Evolutionary conservation across 2,329 filamentous ascomycete genomes (phyloP), one percentile per base, ranked within the genome.

Genomic region (Sclerotinia trifoliorum): DNA sequence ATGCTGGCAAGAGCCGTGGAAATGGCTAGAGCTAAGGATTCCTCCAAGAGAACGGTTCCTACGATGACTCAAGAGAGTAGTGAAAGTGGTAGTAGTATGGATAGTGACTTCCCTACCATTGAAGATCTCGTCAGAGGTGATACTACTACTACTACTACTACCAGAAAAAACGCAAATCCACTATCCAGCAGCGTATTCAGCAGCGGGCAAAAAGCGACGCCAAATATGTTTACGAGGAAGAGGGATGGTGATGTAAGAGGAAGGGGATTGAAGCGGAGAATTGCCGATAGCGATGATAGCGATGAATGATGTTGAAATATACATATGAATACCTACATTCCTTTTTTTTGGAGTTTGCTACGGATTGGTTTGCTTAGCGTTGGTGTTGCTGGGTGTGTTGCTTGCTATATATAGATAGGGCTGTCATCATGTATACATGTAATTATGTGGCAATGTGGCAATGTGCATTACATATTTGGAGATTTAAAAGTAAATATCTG

Each of bases 51-150:
- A 13, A 17, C 32, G 7, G 19, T 21, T 19, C 55, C 32, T 57
- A 19, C 26, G 15, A 60, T 80, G 78, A 81, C 80, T 3, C 81
- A 83, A 15, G 46, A 63, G 1, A 63, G 46, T 52, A 63, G 21
- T 8, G 24, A 32, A 1, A 19, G 24, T 54, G 4, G 42, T 29
- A 70, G 72, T 46, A 35, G 35, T 35, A 35, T 35, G 8, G 35
- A 35, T 35, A 68, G 69, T 54, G 65, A 68, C 21, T 52, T 72
- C 26, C 71, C 70, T 11, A 67, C 70, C 54, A 54, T 73, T 42
- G 49, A 46, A 15, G 65, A 68, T 52, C 35, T 67, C 8, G 56
- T 67, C 7, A 52, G 39, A 51, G 15, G 39, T 11, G 48, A 63
- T 19, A 11, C 35, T 35, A 35, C 35, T 35, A 35, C 35, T 10